These are phyloP conservation scores for Acanthochlamys bracteata DNA, from an alignment of 106 monocot species.

Conservation along the genomic window DNA sequence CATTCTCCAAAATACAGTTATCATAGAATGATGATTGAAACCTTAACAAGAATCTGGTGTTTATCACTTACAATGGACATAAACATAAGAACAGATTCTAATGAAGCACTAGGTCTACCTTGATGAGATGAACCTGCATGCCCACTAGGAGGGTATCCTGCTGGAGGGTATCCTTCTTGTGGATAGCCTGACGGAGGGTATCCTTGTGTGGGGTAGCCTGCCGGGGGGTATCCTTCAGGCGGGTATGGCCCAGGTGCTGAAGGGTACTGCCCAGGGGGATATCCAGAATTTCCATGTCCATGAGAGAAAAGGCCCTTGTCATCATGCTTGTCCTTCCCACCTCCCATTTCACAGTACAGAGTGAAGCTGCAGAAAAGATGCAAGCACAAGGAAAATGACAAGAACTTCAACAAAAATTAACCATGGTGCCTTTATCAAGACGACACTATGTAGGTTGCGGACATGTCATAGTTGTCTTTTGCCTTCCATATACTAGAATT, in stretches of 20 bases:
- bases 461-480: too few species aligned
- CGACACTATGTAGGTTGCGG: too few species aligned
- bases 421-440: too few species aligned
- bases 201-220: conserved; percentile 28
- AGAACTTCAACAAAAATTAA: too few species aligned
- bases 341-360: conserved; percentile 10
- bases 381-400: too few species aligned
- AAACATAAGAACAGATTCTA: neutral
- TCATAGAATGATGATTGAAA: too few species aligned
- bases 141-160: conserved; percentile 11
- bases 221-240: conserved; percentile 32
- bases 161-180: conserved; percentile 8
- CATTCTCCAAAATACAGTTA: too few species aligned
- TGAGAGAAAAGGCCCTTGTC: conserved; percentile 24
- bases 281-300: conserved; percentile 22
- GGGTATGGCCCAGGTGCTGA: conserved; percentile 17
- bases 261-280: conserved; percentile 10
- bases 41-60: neutral
- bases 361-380: neutral
- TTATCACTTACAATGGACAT: neutral
- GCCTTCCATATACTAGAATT: too few species aligned
- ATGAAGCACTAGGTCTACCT: neutral
- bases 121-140: conserved; percentile 14
- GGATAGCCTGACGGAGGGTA: conserved; percentile 27
- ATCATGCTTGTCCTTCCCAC: conserved; percentile 21